Percentiles rank a stretch among this genome's conserved stretches.
These are phyloP conservation scores for Cladosporium phlei DNA, from an alignment of 2,329 filamentous ascomycete genomes.

Conservation along the genomic window DNA sequence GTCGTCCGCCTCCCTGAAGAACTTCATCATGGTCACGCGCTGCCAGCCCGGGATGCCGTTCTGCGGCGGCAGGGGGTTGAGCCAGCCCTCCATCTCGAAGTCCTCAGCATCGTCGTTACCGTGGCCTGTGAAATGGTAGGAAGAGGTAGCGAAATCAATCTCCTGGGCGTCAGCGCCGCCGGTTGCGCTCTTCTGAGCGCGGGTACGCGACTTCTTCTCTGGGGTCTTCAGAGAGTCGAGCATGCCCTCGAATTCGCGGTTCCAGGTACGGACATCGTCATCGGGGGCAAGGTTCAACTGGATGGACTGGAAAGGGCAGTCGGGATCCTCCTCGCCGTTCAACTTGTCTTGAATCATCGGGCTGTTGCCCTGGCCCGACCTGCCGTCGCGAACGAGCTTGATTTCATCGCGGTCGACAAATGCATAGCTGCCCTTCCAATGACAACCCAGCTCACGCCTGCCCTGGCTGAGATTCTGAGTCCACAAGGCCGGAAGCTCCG, in stretches of 20 bases:
- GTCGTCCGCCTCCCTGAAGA: constrained; percentile 34
- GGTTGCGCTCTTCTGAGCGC: constrained; percentile 28
- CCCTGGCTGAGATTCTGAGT: constrained; percentile 15
- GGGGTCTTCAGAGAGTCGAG: constrained; percentile 33
- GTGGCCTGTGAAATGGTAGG: constrained; percentile 35
- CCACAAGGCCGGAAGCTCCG: constrained; percentile 39
- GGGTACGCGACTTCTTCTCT: constrained; percentile 22
- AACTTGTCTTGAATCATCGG: constrained; percentile 27
- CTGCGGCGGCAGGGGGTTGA: constrained; percentile 48
- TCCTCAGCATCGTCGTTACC: constrained; percentile 34
- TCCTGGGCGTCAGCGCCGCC: neutral
- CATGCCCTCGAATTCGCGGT: constrained; percentile 36
- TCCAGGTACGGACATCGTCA: constrained; percentile 31
- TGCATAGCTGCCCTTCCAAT: constrained; percentile 51
- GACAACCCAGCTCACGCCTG: constrained; percentile 30
- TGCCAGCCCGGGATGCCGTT: constrained; percentile 50
- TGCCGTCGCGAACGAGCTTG: constrained; percentile 21
- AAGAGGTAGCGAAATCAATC: constrained; percentile 4
- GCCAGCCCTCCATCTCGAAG: constrained; percentile 41
- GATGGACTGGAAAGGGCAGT: constrained; percentile 28
- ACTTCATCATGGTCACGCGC: constrained; percentile 52
- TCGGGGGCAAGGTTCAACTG: constrained; percentile 20
- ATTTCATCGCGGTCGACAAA: constrained; percentile 33
- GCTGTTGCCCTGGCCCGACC: constrained; percentile 14
- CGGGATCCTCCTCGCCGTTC: constrained; percentile 28